phyloP scores from a whole-genome alignment of 2,329 filamentous ascomycete species.

The Orbilia blumenaviensis region DNA sequence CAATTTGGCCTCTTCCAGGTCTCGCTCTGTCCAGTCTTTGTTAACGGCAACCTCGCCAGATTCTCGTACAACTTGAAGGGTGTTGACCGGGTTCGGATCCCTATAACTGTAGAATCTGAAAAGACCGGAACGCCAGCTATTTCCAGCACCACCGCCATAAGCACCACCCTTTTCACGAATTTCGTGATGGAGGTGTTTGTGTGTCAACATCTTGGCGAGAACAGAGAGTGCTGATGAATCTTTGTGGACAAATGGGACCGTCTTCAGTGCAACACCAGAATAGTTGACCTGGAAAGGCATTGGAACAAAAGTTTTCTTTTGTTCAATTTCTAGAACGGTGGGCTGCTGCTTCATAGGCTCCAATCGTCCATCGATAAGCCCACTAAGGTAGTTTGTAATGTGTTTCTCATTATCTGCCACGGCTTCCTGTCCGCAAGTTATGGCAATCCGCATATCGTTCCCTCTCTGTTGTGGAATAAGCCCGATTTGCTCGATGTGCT shows the following conservation, averaged over 20 bases:
- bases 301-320: constrained; percentile 82
- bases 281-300: constrained; percentile 98
- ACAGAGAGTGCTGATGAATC: constrained; percentile 84
- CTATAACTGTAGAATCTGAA: constrained; percentile 98
- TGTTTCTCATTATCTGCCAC: constrained; percentile 74
- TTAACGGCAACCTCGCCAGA: constrained; percentile 85
- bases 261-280: constrained; percentile 81
- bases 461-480: constrained; percentile 14
- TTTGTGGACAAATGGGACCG: constrained; percentile 80
- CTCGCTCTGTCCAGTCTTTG: constrained; percentile 79
- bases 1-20: constrained; percentile 95
- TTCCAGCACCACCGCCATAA: constrained; percentile 90
- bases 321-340: constrained; percentile 60
- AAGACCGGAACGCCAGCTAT: constrained; percentile 78
- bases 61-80: constrained; percentile 81
- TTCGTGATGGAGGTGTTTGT: constrained; percentile 96
- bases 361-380: constrained; percentile 63
- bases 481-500: constrained; percentile 73
- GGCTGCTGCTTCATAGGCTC: constrained; percentile 57
- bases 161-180: constrained; percentile 97
- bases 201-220: constrained; percentile 88
- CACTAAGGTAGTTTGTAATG: constrained; percentile 75
- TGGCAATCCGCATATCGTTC: constrained; percentile 69
- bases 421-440: constrained; percentile 85
- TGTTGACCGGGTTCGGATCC: constrained; percentile 92